Evolutionary conservation across 148 eudicot species (phyloP).

Genomic region (Chenopodium formosanum): DNA sequence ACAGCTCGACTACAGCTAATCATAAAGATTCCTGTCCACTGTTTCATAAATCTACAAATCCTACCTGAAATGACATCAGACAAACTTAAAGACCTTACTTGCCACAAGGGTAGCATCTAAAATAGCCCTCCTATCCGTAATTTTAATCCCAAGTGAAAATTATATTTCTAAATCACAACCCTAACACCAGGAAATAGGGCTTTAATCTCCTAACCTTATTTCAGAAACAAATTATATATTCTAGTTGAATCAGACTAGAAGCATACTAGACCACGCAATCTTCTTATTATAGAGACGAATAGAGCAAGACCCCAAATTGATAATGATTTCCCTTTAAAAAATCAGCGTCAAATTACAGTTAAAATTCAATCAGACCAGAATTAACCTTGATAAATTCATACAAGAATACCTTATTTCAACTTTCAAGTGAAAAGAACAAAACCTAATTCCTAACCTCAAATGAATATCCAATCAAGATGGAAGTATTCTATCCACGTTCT

Average conservation of each 20-base stretch:
- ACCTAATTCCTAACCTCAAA: not conserved
- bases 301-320: no score
- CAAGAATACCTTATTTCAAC: no score
- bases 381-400: no score
- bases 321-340: no score
- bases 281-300: no score
- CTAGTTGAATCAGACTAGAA: no score
- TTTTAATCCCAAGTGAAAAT: not conserved
- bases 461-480: not conserved
- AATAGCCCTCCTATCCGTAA: not conserved
- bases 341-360: no score
- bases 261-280: no score
- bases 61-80: not conserved
- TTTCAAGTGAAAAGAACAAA: not conserved
- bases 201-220: no score
- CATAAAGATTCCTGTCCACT: not conserved
- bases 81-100: not conserved
- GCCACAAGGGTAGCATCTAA: not conserved
- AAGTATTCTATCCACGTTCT: not conserved
- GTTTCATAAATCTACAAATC: not conserved
- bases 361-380: no score
- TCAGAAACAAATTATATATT: no score
- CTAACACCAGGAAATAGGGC: not conserved
- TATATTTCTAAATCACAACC: not conserved
- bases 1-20: not conserved